Percentiles rank a stretch among this genome's conserved stretches.
These are phyloP conservation scores for Phytomonas sp. DNA, from an alignment of 208 protist species.

Conservation along the genomic window DNA sequence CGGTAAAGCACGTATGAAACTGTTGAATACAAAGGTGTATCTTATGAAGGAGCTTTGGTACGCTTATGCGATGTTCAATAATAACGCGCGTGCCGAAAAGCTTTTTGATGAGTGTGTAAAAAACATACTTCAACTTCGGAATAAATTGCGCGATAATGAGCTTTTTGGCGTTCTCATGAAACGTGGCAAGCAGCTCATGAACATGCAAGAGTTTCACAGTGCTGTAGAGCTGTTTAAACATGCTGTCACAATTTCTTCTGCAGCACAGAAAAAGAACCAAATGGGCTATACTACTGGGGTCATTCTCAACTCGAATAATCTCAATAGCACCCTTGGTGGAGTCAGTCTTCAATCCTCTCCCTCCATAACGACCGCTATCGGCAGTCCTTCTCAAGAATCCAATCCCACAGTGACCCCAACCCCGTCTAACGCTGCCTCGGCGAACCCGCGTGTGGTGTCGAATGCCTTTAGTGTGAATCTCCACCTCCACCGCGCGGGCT, in stretches of 20 bases:
- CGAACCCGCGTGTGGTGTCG: neutral
- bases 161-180: constrained; percentile 67
- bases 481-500: constrained; percentile 49
- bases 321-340: neutral
- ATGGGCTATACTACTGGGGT: neutral
- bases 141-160: constrained; percentile 27
- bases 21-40: constrained; percentile 45
- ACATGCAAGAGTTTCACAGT: constrained; percentile 35
- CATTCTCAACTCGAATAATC: constrained; percentile 14
- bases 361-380: neutral
- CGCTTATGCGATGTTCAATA: constrained; percentile 47
- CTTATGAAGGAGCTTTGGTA: constrained; percentile 57
- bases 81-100: constrained; percentile 30
- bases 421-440: constrained; percentile 3
- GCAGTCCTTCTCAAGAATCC: constrained; percentile 4
- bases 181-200: constrained; percentile 65
- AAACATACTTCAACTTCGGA: constrained; percentile 31
- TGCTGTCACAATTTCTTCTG: constrained; percentile 54
- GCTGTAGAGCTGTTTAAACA: constrained; percentile 38
- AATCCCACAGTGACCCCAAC: neutral
- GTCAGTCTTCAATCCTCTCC: neutral
- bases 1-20: constrained; percentile 35
- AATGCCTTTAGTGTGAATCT: constrained; percentile 12
- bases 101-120: constrained; percentile 68
- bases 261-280: constrained; percentile 11